Percentiles rank a stretch among this genome's conserved stretches.
Evolutionary conservation across 1,139 yeast genomes (phyloP).

Genomic region (Candida dubliniensis): DNA sequence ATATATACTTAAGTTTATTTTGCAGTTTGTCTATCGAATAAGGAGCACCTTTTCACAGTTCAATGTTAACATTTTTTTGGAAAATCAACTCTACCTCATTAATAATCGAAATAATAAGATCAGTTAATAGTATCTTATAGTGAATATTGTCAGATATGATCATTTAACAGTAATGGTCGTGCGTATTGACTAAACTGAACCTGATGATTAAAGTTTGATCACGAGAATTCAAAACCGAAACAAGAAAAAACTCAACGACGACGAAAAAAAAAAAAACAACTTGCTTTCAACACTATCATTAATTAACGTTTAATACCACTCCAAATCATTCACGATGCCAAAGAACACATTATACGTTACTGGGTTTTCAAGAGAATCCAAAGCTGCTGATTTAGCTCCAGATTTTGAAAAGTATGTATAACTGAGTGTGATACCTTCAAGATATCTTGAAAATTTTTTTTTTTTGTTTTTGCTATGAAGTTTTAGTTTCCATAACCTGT

Average conservation of each 20-base stretch:
- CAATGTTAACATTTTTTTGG: no score
- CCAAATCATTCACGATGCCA: constrained; percentile 35
- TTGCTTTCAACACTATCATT: background rate
- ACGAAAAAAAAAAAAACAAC: background rate
- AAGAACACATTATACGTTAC: constrained; percentile 61
- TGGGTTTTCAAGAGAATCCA: constrained; percentile 59
- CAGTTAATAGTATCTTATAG: no score
- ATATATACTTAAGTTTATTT: no score
- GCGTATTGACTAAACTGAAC: background rate
- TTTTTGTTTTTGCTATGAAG: constrained; percentile 1
- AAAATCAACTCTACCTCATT: no score
- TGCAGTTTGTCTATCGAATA: no score
- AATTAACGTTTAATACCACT: background rate
- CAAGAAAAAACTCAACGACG: background rate
- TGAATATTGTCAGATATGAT: no score
- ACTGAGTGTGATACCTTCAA: background rate
- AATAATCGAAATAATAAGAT: no score
- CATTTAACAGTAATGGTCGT: background rate
- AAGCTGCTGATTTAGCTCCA: constrained; percentile 67
- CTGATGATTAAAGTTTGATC: background rate
- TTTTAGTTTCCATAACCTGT: background rate
- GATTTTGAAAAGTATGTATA: constrained; percentile 66
- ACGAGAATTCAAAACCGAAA: no score
- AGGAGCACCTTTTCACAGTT: no score
- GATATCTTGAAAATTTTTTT: constrained; percentile 1